Percentiles rank a stretch among this genome's conserved stretches.
These are phyloP conservation scores for Discostella stelligeroides DNA, from an alignment of 108 stramenopile genomes.

Conservation along the genomic window DNA sequence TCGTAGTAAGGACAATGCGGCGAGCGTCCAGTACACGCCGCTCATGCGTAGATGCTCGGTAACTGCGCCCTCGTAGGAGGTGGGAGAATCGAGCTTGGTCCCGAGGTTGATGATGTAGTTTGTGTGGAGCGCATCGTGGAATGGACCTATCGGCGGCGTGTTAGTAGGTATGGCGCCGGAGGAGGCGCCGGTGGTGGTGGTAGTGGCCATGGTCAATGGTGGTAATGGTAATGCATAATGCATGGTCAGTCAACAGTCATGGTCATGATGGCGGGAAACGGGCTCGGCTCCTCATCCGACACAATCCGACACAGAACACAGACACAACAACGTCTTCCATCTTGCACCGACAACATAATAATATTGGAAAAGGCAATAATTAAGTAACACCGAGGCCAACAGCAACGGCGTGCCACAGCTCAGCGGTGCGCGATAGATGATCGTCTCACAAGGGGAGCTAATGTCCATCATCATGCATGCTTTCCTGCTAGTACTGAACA, in stretches of 20 bases:
- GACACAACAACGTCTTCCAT: too few relatives aligned
- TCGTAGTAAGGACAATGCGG: constrained; percentile 87
- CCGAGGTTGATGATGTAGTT: constrained; percentile 78
- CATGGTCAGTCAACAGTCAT: too few relatives aligned
- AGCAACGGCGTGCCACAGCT: too few relatives aligned
- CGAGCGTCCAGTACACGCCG: constrained; percentile 97
- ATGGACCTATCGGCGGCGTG: constrained; percentile 35
- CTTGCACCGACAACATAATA: too few relatives aligned
- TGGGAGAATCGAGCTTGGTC: constrained; percentile 68
- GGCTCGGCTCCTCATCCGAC: too few relatives aligned
- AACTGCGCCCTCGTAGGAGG: constrained; percentile 91
- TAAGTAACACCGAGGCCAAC: too few relatives aligned
- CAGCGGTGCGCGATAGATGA: too few relatives aligned
- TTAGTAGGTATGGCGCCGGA: background rate
- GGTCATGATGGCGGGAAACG: too few relatives aligned
- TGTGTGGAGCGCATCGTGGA: constrained; percentile 77
- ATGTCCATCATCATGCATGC: background rate
- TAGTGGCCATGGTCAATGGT: constrained; percentile 1
- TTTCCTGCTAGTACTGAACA: background rate
- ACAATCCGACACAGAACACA: too few relatives aligned
- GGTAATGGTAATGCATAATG: too few relatives aligned
- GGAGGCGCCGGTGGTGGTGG: background rate
- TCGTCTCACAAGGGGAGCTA: too few relatives aligned
- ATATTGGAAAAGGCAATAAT: too few relatives aligned
- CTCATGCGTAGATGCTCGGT: constrained; percentile 94